Evolutionary conservation across 169 alveolate species (phyloP).

Genomic region (Plasmodium adleri): DNA sequence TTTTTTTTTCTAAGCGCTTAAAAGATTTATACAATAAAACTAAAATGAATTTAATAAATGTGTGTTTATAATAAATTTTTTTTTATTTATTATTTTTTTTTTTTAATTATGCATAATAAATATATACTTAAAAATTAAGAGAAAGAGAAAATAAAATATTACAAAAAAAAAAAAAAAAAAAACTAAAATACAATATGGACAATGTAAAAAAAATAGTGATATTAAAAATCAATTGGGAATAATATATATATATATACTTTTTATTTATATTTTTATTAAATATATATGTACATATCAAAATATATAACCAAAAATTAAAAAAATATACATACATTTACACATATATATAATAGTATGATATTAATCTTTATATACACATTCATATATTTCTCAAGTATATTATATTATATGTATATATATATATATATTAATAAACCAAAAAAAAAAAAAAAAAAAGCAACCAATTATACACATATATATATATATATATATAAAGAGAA

Average conservation of each 20-base stretch:
- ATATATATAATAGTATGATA: too few species aligned
- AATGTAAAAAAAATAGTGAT: neutral
- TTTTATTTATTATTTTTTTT: constrained; percentile 29
- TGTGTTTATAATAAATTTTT: constrained; percentile 11
- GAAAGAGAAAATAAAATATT: constrained; percentile 4
- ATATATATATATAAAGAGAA: neutral
- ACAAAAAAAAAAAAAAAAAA: neutral
- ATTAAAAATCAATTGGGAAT: constrained; percentile 2
- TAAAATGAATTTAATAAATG: constrained; percentile 5
- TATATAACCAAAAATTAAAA: too few species aligned
- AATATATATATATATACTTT: neutral
- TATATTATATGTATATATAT: too few species aligned
- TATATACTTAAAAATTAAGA: constrained; percentile 29
- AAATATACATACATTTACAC: neutral
- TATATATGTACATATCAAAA: too few species aligned
- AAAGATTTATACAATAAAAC: constrained; percentile 51
- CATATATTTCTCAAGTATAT: too few species aligned
- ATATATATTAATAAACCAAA: too few species aligned
- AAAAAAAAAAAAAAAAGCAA: too few species aligned
- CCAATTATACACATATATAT: neutral
- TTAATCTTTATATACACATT: too few species aligned
- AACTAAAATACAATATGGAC: constrained; percentile 4
- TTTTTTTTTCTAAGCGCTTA: constrained; percentile 15
- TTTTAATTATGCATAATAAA: constrained; percentile 27
- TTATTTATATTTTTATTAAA: too few species aligned